These are phyloP conservation scores for Arctium lappa DNA, from an alignment of 129 eudicot genomes.

Conservation along the genomic window DNA sequence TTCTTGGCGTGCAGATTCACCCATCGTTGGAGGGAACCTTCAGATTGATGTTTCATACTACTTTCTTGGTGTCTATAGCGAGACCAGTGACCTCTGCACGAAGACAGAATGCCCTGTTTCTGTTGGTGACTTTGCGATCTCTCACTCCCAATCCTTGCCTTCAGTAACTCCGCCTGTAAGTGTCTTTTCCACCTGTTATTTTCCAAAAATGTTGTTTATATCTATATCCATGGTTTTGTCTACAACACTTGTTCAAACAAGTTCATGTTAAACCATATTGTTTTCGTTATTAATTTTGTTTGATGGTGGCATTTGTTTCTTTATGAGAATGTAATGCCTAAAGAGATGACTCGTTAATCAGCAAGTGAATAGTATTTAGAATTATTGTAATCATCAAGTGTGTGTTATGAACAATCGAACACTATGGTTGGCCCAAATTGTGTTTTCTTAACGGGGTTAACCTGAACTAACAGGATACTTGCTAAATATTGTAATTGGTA, in stretches of 20 bases:
- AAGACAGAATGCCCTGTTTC: conserved; percentile 82
- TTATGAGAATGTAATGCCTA: not conserved
- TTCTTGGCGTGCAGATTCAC: conserved; percentile 48
- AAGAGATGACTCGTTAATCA: not conserved
- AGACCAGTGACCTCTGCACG: conserved; percentile 62
- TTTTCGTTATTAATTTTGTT: not conserved
- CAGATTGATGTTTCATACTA: conserved; percentile 62
- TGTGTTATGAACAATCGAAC: not conserved
- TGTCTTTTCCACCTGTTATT: conserved; percentile 13
- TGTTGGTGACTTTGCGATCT: conserved; percentile 63
- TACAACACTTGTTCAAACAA: not conserved
- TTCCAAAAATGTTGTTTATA: not conserved
- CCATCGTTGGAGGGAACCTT: conserved; percentile 67
- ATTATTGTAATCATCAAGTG: not conserved
- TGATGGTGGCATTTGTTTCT: not conserved
- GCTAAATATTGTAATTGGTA: too few relatives aligned
- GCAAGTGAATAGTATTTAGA: not conserved
- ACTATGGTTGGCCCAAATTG: not conserved
- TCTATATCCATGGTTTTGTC: not conserved
- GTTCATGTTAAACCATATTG: not conserved
- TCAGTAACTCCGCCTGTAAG: conserved; percentile 93
- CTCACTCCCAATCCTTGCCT: conserved; percentile 85
- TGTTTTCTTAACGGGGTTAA: not conserved
- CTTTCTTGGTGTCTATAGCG: conserved; percentile 50
- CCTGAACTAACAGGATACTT: not conserved